Percentiles rank a stretch among this genome's conserved stretches.
phyloP scores from a whole-genome alignment of 2,329 filamentous ascomycete genomes.

The Tolypocladium guangdongense region DNA sequence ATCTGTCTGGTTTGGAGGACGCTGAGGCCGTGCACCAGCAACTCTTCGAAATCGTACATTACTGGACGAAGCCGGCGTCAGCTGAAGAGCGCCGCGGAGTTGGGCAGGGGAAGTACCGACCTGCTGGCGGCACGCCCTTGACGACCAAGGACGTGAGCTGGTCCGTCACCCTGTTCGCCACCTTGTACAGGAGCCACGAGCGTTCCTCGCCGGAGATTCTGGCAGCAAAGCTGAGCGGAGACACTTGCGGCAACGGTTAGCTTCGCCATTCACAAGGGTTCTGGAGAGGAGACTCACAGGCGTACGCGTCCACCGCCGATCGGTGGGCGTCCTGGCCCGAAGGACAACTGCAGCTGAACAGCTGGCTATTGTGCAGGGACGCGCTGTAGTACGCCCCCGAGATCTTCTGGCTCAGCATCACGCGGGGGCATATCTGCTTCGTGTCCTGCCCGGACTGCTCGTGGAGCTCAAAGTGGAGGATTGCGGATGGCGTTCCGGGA shows the following conservation, averaged over 20 bases:
- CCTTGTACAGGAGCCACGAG: slow-evolving; percentile 1
- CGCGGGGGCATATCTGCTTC: neutral
- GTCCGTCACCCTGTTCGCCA: neutral
- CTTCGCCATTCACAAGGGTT: too few species aligned
- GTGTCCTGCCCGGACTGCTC: neutral
- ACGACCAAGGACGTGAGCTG: neutral
- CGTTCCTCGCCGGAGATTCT: neutral
- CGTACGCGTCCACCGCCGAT: neutral
- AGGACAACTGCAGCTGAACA: neutral
- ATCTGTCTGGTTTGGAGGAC: slow-evolving; percentile 1
- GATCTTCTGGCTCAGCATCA: neutral
- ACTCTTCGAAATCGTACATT: slow-evolving; percentile 1
- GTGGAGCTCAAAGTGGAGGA: slow-evolving; percentile 1
- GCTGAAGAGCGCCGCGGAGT: too few species aligned
- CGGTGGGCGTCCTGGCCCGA: neutral
- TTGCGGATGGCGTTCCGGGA: neutral
- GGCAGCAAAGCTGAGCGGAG: neutral
- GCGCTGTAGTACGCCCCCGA: slow-evolving; percentile 1
- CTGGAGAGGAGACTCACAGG: neutral
- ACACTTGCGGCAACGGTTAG: neutral
- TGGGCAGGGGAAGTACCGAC: neutral
- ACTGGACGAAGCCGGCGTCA: neutral
- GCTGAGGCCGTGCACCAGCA: neutral
- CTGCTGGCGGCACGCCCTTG: neutral
- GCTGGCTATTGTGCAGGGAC: neutral